Percentiles rank a stretch among this genome's conserved stretches.
Evolutionary conservation across 208 protist genomes (phyloP).

Genomic region (Lotmaria passim): DNA sequence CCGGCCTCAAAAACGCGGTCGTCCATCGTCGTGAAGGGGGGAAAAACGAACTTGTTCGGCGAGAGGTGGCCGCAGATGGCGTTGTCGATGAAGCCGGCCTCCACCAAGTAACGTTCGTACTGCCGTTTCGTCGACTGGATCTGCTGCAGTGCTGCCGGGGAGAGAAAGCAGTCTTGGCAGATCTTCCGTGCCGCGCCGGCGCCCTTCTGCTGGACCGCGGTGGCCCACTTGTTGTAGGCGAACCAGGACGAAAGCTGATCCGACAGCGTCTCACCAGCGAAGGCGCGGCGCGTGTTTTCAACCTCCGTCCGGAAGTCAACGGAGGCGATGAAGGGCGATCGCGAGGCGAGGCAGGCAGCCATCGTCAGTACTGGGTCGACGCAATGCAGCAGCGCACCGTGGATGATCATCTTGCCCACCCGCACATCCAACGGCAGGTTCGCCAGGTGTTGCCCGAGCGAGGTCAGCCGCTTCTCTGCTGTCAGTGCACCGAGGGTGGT

Average conservation of each 20-base stretch:
- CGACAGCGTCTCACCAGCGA: slow-evolving; percentile 74
- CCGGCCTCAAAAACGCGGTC: slow-evolving; percentile 84
- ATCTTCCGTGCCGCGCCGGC: slow-evolving; percentile 58
- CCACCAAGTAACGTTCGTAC: slow-evolving; percentile 92
- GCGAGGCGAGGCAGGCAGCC: slow-evolving; percentile 88
- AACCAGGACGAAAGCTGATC: slow-evolving; percentile 92
- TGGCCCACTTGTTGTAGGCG: slow-evolving; percentile 85
- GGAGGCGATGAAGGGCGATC: slow-evolving; percentile 91
- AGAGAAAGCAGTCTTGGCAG: slow-evolving; percentile 88
- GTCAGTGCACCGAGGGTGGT: slow-evolving; percentile 87
- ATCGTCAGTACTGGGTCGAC: slow-evolving; percentile 97
- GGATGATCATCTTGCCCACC: slow-evolving; percentile 96
- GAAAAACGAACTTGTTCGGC: slow-evolving; percentile 61
- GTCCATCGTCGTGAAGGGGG: slow-evolving; percentile 72
- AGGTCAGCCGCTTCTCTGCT: slow-evolving; percentile 85
- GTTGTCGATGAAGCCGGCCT: slow-evolving; percentile 89
- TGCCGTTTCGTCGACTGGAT: slow-evolving; percentile 93
- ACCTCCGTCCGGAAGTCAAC: slow-evolving; percentile 92
- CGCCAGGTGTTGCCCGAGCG: slow-evolving; percentile 91
- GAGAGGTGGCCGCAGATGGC: slow-evolving; percentile 18
- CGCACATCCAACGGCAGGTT: slow-evolving; percentile 91
- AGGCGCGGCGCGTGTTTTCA: slow-evolving; percentile 71
- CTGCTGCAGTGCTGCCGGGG: slow-evolving; percentile 71
- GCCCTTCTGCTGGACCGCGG: slow-evolving; percentile 50
- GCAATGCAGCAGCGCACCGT: slow-evolving; percentile 94